A percentile compares a stretch with the other conserved stretches of the same genome.
Evolutionary conservation across 768 basidiomycete species (phyloP).

Genomic region (Pulveroboletus sp.): DNA sequence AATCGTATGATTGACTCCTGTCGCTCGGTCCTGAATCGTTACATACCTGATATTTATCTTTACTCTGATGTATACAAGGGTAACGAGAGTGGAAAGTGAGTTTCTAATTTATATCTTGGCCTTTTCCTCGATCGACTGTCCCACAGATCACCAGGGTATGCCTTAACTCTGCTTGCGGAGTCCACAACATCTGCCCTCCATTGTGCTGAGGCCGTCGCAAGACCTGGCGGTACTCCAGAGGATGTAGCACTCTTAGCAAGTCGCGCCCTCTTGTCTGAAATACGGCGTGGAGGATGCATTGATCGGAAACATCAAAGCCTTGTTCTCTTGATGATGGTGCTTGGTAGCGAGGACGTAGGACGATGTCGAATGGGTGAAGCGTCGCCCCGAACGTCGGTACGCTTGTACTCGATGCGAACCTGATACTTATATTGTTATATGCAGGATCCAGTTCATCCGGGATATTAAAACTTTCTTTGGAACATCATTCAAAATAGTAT

Average conservation of each 20-base stretch:
- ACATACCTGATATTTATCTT: constrained; percentile 96
- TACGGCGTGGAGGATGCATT: constrained; percentile 81
- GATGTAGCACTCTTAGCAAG: constrained; percentile 85
- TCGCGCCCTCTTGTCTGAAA: constrained; percentile 71
- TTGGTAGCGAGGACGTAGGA: constrained; percentile 97
- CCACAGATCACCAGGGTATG: constrained; percentile 90
- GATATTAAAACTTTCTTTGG: constrained; percentile 83
- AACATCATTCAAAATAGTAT: constrained; percentile 86
- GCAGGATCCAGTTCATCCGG: constrained; percentile 85
- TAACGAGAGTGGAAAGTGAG: constrained; percentile 94
- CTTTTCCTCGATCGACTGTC: background rate
- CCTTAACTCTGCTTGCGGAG: constrained; percentile 83
- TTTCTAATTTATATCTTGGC: constrained; percentile 2
- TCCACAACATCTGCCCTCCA: constrained; percentile 88
- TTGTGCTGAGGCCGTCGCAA: constrained; percentile 80
- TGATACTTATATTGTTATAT: constrained; percentile 4
- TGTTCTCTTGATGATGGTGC: constrained; percentile 83
- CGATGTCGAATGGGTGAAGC: constrained; percentile 83
- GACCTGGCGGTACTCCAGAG: constrained; percentile 83
- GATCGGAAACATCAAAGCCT: constrained; percentile 86
- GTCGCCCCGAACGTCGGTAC: constrained; percentile 71
- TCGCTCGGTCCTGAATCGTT: constrained; percentile 88
- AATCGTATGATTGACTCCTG: constrained; percentile 96
- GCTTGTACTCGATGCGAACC: background rate
- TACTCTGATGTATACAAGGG: constrained; percentile 99